Conservation (phyloP, 192 early-diverging fungal genomes). For the Oehlia diaphana region DNA sequence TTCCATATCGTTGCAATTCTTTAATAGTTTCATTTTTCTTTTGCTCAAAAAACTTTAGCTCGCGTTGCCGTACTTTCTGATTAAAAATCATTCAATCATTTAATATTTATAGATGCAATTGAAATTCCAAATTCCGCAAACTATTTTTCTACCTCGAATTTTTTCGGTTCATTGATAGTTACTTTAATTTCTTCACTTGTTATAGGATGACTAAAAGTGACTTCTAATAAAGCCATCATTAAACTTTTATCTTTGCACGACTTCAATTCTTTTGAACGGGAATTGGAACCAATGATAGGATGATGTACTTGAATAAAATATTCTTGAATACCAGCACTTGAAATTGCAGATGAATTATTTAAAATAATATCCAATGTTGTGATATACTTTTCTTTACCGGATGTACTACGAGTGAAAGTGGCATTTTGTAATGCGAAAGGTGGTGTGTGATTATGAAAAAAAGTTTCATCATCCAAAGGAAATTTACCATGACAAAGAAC, state of each 20-base stretch:
- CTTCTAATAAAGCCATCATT: constrained; percentile 25
- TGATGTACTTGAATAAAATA: constrained; percentile 6
- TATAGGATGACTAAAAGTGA: constrained; percentile 14
- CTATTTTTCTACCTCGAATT: background rate
- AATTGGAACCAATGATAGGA: constrained; percentile 17
- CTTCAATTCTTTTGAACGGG: constrained; percentile 5
- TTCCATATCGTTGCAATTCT: background rate
- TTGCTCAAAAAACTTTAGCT: constrained; percentile 5
- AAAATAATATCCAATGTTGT: constrained; percentile 3
- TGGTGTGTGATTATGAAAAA: background rate
- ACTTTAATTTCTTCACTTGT: background rate
- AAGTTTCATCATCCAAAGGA: background rate
- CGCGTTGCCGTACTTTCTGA: constrained; percentile 12
- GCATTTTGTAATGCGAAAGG: background rate
- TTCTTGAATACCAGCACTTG: background rate
- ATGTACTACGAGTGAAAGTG: constrained; percentile 2
- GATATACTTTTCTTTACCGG: constrained; percentile 8
- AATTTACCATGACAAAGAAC: constrained; percentile 20
- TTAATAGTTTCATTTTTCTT: background rate
- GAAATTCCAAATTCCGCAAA: background rate
- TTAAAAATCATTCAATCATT: background rate
- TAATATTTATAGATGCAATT: background rate
- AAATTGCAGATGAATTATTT: background rate
- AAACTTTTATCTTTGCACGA: constrained; percentile 11
- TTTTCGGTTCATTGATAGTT: background rate